phyloP scores from a whole-genome alignment of 2,329 filamentous ascomycete genomes.

The Macrophomina phaseolina region DNA sequence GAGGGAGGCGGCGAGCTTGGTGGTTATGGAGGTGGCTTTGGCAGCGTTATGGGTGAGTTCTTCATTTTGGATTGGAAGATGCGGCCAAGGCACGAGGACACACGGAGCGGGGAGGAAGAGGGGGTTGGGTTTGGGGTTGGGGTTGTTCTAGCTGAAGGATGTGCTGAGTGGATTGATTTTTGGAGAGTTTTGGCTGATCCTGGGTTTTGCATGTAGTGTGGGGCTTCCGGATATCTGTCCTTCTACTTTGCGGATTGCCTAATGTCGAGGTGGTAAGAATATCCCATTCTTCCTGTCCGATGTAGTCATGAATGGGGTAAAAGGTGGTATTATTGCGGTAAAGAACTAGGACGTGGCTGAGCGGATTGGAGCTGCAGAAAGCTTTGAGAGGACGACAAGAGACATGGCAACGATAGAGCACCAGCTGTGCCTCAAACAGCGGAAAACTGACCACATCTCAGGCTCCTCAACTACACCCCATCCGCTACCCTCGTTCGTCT shows the following conservation, averaged over 20 bases:
- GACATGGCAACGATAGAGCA: too few relatives aligned
- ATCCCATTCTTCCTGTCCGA: not conserved
- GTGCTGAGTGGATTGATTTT: not conserved
- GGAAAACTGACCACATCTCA: constrained; percentile 39
- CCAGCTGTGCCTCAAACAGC: too few relatives aligned
- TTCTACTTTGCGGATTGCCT: constrained; percentile 86
- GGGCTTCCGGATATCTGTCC: constrained; percentile 76
- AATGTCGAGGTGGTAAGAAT: constrained; percentile 77
- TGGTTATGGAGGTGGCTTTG: constrained; percentile 67
- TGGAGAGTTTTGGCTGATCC: not conserved
- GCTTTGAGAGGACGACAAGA: too few relatives aligned
- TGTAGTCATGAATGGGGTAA: not conserved
- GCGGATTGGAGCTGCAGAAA: not conserved
- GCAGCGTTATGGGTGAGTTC: constrained; percentile 74
- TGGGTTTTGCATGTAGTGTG: constrained; percentile 60
- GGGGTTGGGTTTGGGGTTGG: too few relatives aligned
- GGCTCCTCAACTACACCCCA: constrained; percentile 84
- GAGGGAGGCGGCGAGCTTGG: constrained; percentile 28
- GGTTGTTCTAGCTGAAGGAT: not conserved
- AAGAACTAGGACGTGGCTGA: not conserved
- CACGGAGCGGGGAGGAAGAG: not conserved
- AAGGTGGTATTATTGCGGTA: too few relatives aligned
- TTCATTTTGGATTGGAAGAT: not conserved
- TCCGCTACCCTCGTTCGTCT: constrained; percentile 78
- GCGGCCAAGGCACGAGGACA: not conserved